Conservation (phyloP, 2,329 filamentous ascomycete genomes). For the Claviceps sp. region DNA sequence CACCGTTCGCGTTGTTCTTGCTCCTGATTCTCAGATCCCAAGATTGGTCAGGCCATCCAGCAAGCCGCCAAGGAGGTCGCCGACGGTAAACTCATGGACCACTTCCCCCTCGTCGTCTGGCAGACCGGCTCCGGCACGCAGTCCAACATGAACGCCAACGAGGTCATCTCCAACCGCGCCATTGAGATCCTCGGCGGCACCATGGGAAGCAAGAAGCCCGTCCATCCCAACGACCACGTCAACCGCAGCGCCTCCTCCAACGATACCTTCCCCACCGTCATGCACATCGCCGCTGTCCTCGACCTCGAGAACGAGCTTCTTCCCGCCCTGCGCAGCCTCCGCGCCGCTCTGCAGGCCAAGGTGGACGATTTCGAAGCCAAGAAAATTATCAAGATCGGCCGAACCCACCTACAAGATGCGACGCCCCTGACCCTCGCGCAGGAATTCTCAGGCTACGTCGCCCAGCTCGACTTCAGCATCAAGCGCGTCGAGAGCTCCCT, state of each 20-base stretch:
- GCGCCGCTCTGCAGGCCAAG: conserved; percentile 76
- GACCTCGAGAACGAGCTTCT: conserved; percentile 80
- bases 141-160: conserved; percentile 99
- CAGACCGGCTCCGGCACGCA: conserved; percentile 97
- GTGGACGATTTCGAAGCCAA: conserved; percentile 70
- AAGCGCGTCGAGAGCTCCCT: conserved; percentile 72
- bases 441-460: conserved; percentile 95
- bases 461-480: conserved; percentile 83
- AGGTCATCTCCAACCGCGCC: conserved; percentile 97
- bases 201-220: conserved; percentile 95
- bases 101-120: conserved; percentile 98
- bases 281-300: conserved; percentile 96
- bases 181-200: conserved; percentile 92
- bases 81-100: conserved; percentile 82
- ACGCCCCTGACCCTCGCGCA: conserved; percentile 91
- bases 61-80: conserved; percentile 90
- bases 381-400: conserved; percentile 97
- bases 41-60: conserved; percentile 84
- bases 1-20: too few species aligned
- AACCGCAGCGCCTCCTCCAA: conserved; percentile 99
- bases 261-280: conserved; percentile 98
- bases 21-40: conserved; percentile 31
- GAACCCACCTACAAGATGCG: conserved; percentile 94
- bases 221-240: conserved; percentile 98
- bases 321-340: conserved; percentile 69